Percentiles rank a stretch among this genome's conserved stretches.
phyloP scores from a whole-genome alignment of 2,329 filamentous ascomycete genomes.

The Phaeophleospora eucalypticola region DNA sequence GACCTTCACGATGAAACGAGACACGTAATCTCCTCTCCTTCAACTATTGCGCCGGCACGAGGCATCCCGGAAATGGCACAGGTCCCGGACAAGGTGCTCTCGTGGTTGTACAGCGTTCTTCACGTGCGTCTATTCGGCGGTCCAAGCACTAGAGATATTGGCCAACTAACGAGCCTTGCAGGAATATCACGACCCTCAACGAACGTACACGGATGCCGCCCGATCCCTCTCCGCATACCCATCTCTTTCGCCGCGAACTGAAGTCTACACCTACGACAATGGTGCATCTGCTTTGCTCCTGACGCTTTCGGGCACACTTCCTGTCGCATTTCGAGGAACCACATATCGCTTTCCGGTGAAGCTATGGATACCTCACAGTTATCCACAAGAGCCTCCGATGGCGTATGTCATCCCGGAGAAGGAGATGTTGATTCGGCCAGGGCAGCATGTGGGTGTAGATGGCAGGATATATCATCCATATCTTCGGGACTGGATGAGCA shows the following conservation, averaged over 20 bases:
- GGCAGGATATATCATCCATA: constrained; percentile 96
- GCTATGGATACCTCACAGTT: constrained; percentile 88
- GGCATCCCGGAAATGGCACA: constrained; percentile 41
- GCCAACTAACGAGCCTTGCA: constrained; percentile 42
- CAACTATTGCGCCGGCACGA: background rate
- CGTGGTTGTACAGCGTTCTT: constrained; percentile 91
- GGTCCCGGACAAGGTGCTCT: constrained; percentile 83
- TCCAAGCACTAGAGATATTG: background rate
- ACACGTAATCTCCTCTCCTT: background rate
- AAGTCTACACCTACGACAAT: constrained; percentile 93
- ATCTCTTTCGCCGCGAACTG: constrained; percentile 77
- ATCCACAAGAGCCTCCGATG: constrained; percentile 79
- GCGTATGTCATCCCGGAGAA: constrained; percentile 84
- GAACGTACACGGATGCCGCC: constrained; percentile 87
- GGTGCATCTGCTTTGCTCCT: constrained; percentile 82
- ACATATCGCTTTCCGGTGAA: constrained; percentile 88
- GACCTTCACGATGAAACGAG: background rate
- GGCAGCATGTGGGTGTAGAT: constrained; percentile 91
- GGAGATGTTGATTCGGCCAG: constrained; percentile 83
- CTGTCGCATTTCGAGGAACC: constrained; percentile 83
- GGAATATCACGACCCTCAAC: constrained; percentile 92
- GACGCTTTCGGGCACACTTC: constrained; percentile 79
- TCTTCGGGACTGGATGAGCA: constrained; percentile 80
- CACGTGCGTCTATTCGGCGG: constrained; percentile 44
- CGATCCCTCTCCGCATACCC: constrained; percentile 75